Evolutionary conservation across 495 filamentous ascomycete species (phyloP).

Genomic region (Tetracladium marchalianum): DNA sequence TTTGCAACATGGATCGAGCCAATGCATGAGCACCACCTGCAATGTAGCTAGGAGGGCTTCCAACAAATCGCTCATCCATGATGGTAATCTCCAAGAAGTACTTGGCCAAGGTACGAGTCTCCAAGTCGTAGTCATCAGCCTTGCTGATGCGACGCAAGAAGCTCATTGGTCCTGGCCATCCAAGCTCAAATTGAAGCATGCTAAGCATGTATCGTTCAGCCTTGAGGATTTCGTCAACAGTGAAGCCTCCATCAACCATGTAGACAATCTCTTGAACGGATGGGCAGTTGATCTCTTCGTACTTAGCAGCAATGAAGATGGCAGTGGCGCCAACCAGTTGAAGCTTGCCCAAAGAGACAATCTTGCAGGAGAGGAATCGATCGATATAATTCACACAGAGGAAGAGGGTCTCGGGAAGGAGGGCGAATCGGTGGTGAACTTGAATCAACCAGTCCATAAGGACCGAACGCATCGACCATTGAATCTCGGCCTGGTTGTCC

Average conservation of each 20-base stretch:
- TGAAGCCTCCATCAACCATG: conserved; percentile 94
- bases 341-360: conserved; percentile 88
- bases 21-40: conserved; percentile 91
- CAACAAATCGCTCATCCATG: conserved; percentile 97
- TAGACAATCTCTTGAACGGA: conserved; percentile 92
- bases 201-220: conserved; percentile 96
- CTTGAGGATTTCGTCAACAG: conserved; percentile 85
- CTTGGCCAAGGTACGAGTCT: conserved; percentile 92
- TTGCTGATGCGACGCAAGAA: conserved; percentile 96
- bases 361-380: conserved; percentile 88
- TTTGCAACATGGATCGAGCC: conserved; percentile 77
- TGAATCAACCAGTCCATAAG: conserved; percentile 98
- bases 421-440: conserved; percentile 81
- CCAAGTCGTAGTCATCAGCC: conserved; percentile 93
- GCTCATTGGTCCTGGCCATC: conserved; percentile 97
- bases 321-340: conserved; percentile 95
- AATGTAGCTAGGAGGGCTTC: conserved; percentile 76
- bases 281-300: conserved; percentile 96
- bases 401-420: conserved; percentile 91
- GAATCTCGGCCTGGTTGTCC: conserved; percentile 92
- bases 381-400: conserved; percentile 93
- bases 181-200: conserved; percentile 89
- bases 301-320: conserved; percentile 93
- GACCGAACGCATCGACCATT: conserved; percentile 97
- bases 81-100: conserved; percentile 95